phyloP scores from a whole-genome alignment of 2,329 filamentous ascomycete genomes.

The Fusarium clavum region DNA sequence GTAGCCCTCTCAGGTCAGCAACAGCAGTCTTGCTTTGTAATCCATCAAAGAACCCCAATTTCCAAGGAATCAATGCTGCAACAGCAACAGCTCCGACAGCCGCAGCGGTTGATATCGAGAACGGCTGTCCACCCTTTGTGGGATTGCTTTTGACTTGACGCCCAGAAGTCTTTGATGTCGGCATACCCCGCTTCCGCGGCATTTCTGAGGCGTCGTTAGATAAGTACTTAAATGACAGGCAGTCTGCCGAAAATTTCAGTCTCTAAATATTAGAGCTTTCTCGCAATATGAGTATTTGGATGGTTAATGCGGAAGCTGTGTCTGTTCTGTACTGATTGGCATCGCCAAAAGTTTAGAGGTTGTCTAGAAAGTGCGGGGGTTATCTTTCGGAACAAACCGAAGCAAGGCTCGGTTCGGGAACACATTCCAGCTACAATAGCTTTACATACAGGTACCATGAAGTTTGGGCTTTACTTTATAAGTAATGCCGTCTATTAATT shows the following conservation, averaged over 20 bases:
- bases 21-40: background rate
- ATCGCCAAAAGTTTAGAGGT: background rate
- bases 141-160: background rate
- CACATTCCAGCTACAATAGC: too few species aligned
- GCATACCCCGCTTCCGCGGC: slow-evolving; percentile 22
- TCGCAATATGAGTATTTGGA: too few species aligned
- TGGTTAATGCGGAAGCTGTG: too few species aligned
- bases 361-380: background rate
- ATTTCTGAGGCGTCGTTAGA: background rate
- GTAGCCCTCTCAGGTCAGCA: slow-evolving; percentile 1
- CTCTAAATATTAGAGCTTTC: too few species aligned
- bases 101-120: background rate
- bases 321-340: background rate
- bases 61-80: background rate
- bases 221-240: too few species aligned
- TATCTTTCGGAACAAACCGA: background rate
- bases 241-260: too few species aligned
- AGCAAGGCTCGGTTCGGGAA: background rate
- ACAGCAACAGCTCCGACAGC: slow-evolving; percentile 11
- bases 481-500: fast-evolving
- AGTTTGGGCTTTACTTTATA: background rate
- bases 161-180: background rate
- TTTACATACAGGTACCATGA: background rate
- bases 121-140: too few species aligned
- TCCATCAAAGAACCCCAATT: slow-evolving; percentile 1